These are phyloP conservation scores for Colletotrichum abscissum DNA, from an alignment of 2,329 filamentous ascomycete genomes.

Conservation along the genomic window DNA sequence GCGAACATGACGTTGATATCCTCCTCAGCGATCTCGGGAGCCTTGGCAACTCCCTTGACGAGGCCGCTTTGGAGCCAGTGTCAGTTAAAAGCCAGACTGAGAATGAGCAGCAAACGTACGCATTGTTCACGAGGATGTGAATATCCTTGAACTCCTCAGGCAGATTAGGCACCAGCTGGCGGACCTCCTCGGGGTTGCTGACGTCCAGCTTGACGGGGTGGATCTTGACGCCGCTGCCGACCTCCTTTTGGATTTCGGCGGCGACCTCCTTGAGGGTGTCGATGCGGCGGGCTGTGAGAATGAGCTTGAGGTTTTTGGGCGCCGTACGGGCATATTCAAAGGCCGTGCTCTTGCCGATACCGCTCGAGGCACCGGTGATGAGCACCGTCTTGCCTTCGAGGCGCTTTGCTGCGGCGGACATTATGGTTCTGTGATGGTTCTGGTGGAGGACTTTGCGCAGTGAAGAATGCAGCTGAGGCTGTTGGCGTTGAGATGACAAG, in stretches of 20 bases:
- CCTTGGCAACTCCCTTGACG: conserved; percentile 87
- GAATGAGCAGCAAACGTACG: conserved; percentile 67
- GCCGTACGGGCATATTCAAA: conserved; percentile 91
- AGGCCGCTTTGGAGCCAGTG: conserved; percentile 70
- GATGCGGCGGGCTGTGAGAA: conserved; percentile 88
- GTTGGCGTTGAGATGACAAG: not conserved
- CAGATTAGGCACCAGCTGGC: conserved; percentile 76
- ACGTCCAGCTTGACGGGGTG: conserved; percentile 88
- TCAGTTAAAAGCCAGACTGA: conserved; percentile 27
- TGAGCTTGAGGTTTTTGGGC: conserved; percentile 81
- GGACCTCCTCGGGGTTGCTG: conserved; percentile 80
- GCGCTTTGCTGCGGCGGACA: conserved; percentile 77
- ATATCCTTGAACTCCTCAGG: conserved; percentile 87
- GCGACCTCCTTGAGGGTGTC: conserved; percentile 83
- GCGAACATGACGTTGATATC: conserved; percentile 90
- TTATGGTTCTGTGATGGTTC: conserved; percentile 44
- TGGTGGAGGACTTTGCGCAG: not conserved
- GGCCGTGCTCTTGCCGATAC: conserved; percentile 87
- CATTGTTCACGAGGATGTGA: conserved; percentile 94
- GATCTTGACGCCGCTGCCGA: conserved; percentile 84
- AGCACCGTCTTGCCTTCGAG: conserved; percentile 93
- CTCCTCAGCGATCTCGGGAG: conserved; percentile 82
- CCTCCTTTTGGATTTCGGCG: conserved; percentile 78
- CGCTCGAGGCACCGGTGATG: conserved; percentile 91
- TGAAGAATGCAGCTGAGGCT: conserved; percentile 8